Conservation (phyloP, 208 protist genomes). For the Zelonia costaricensis region DNA sequence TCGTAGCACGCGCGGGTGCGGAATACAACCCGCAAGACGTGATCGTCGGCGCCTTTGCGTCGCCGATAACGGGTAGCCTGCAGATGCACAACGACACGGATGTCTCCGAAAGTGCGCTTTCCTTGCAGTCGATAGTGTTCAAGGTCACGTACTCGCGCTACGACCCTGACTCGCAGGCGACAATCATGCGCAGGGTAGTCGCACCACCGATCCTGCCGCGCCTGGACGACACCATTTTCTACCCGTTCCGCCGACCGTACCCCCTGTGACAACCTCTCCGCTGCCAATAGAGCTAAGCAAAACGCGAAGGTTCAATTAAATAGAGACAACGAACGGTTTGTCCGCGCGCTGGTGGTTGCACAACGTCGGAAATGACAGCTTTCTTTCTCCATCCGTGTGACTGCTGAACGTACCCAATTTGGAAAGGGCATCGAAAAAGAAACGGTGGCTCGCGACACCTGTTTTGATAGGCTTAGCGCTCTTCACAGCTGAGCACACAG, state of each 20-base stretch:
- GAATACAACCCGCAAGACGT: constrained; percentile 80
- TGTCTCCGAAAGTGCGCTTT: constrained; percentile 36
- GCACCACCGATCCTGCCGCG: constrained; percentile 65
- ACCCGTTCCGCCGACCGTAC: constrained; percentile 59
- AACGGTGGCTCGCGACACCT: no score
- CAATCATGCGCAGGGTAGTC: constrained; percentile 44
- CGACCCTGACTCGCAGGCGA: constrained; percentile 43
- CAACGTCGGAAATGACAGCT: no score
- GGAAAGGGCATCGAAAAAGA: no score
- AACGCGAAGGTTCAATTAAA: no score
- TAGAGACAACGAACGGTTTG: no score
- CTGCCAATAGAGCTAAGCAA: no score
- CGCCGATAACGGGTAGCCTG: constrained; percentile 48
- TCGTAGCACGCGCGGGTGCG: constrained; percentile 62
- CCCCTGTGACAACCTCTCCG: constrained; percentile 30
- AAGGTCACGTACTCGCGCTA: constrained; percentile 53
- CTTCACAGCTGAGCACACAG: no score
- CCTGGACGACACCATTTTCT: constrained; percentile 72
- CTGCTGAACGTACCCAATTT: no score
- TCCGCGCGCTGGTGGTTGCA: no score
- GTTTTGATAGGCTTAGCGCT: no score
- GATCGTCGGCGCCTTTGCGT: constrained; percentile 69
- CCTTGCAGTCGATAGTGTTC: constrained; percentile 45
- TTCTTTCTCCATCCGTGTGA: no score
- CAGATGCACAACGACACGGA: constrained; percentile 55